Percentiles rank a stretch among this genome's conserved stretches.
Evolutionary conservation across 768 basidiomycete species (phyloP).

Genomic region (Amylocystis lapponica): DNA sequence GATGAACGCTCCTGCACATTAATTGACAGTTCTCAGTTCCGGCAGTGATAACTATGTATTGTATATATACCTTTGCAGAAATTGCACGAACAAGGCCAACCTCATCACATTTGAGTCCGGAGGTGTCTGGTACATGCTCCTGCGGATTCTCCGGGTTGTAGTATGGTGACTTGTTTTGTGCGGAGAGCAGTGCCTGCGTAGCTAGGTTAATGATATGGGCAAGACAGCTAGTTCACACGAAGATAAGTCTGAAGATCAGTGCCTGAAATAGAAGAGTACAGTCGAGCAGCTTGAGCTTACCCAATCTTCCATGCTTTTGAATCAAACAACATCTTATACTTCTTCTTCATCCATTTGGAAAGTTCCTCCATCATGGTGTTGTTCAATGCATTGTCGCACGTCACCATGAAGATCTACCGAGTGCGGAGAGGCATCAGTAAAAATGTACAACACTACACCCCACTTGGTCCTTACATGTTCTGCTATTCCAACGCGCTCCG

Average conservation of each 20-base stretch:
- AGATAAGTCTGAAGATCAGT: too few species aligned
- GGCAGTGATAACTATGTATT: background rate
- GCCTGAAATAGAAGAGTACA: background rate
- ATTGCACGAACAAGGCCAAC: constrained; percentile 24
- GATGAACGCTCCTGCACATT: constrained; percentile 24
- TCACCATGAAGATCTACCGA: constrained; percentile 29
- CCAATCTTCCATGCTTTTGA: constrained; percentile 5
- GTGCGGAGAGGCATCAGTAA: constrained; percentile 1
- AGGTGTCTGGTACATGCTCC: constrained; percentile 2
- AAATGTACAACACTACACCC: too few species aligned
- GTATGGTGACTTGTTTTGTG: constrained; percentile 19
- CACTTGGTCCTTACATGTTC: constrained; percentile 31
- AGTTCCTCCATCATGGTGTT: constrained; percentile 33
- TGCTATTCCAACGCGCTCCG: constrained; percentile 20
- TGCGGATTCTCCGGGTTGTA: constrained; percentile 20
- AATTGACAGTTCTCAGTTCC: background rate
- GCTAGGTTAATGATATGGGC: constrained; percentile 31
- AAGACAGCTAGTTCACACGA: constrained; percentile 20
- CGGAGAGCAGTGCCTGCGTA: constrained; percentile 23
- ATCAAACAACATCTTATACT: constrained; percentile 6
- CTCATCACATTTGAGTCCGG: constrained; percentile 13
- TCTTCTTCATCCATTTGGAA: constrained; percentile 1
- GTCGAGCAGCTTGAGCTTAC: constrained; percentile 1
- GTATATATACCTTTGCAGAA: constrained; percentile 18
- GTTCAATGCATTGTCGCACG: constrained; percentile 33